Percentiles rank a stretch among this genome's conserved stretches.
These are phyloP conservation scores for Pichia kudriavzevii DNA, from an alignment of 1,139 yeast genomes.

Conservation along the genomic window DNA sequence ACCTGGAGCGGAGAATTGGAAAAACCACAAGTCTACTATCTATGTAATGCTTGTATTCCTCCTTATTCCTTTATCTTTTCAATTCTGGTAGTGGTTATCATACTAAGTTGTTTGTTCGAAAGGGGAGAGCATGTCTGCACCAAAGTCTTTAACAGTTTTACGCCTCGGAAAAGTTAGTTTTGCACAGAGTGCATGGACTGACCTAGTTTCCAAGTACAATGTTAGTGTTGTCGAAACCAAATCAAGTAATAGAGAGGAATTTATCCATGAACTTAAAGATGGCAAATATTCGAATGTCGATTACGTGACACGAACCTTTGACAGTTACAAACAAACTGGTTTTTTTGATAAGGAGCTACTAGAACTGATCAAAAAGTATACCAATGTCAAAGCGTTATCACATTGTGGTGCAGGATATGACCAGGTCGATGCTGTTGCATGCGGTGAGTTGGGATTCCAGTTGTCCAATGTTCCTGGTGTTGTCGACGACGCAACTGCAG, in stretches of 20 bases:
- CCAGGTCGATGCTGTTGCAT: constrained; percentile 55
- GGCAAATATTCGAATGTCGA: constrained; percentile 43
- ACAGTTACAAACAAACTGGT: constrained; percentile 47
- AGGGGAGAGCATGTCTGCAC: neutral
- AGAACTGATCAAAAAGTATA: constrained; percentile 41
- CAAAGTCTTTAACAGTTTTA: constrained; percentile 31
- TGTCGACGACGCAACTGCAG: constrained; percentile 79
- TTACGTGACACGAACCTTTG: constrained; percentile 36
- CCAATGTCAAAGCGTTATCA: constrained; percentile 53
- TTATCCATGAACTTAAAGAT: constrained; percentile 40
- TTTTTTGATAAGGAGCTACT: constrained; percentile 69
- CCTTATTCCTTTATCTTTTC: too few species aligned
- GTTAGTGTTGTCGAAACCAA: constrained; percentile 34
- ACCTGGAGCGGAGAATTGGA: too few species aligned
- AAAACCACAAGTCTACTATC: too few species aligned
- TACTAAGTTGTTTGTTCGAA: neutral
- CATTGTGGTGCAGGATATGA: constrained; percentile 96
- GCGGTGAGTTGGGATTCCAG: constrained; percentile 46
- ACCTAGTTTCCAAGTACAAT: constrained; percentile 36
- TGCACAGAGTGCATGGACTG: constrained; percentile 53
- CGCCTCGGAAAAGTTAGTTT: constrained; percentile 48
- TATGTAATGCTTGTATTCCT: too few species aligned
- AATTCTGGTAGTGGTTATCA: too few species aligned
- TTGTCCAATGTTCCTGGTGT: constrained; percentile 65
- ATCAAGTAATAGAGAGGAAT: constrained; percentile 38